Conservation (phyloP, 148 eudicot species). For the Amaranthus palmeri region DNA sequence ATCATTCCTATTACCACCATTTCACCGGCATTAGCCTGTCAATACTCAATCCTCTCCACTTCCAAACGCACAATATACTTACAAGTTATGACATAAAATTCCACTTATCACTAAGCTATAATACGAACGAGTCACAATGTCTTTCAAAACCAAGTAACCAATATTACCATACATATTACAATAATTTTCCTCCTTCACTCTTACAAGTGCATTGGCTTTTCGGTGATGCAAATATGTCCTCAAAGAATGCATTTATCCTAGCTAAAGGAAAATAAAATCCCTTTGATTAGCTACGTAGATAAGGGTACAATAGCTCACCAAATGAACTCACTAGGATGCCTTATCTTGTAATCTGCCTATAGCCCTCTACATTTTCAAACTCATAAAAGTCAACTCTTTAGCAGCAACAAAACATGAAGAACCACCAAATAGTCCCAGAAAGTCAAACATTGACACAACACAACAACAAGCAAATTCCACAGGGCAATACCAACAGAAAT, state of each 20-base stretch:
- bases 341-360: neutral
- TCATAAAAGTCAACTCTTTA: neutral
- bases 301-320: neutral
- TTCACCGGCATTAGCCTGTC: neutral
- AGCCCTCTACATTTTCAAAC: neutral
- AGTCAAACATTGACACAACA: neutral
- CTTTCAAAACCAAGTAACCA: neutral
- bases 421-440: neutral
- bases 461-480: neutral
- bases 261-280: too few species aligned
- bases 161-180: neutral
- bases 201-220: neutral
- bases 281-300: neutral
- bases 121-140: neutral
- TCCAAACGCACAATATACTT: neutral
- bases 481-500: neutral
- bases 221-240: neutral
- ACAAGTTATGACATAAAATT: neutral
- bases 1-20: neutral
- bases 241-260: neutral
- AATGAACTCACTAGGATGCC: neutral
- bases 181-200: neutral
- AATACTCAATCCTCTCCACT: neutral
- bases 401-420: neutral
- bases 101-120: neutral